Conservation (phyloP, 2,329 filamentous ascomycete species). For the Talaromyces piceae region DNA sequence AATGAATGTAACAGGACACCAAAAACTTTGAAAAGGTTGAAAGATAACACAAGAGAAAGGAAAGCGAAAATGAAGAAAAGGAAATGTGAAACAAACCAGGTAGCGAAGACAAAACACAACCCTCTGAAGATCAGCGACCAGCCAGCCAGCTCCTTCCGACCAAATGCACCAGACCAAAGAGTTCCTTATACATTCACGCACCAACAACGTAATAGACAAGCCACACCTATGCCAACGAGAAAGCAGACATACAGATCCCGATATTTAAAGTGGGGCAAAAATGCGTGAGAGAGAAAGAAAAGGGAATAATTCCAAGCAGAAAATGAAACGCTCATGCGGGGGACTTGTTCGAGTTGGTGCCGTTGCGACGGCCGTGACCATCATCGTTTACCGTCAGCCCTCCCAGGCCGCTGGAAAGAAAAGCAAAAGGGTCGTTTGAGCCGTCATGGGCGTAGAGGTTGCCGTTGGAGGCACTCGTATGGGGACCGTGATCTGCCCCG, state of each 20-base stretch:
- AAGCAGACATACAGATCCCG: slow-evolving; percentile 30
- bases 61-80: neutral
- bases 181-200: slow-evolving; percentile 36
- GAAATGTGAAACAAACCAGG: slow-evolving; percentile 1
- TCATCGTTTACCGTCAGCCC: slow-evolving; percentile 50
- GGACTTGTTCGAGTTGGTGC: slow-evolving; percentile 39
- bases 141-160: slow-evolving; percentile 38
- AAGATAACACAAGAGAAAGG: slow-evolving; percentile 4
- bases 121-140: slow-evolving; percentile 31
- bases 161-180: slow-evolving; percentile 38
- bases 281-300: slow-evolving; percentile 13
- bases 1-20: neutral
- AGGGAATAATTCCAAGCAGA: slow-evolving; percentile 5
- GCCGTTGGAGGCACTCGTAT: slow-evolving; percentile 68
- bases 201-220: slow-evolving; percentile 27
- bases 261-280: slow-evolving; percentile 20
- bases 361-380: slow-evolving; percentile 38
- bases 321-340: slow-evolving; percentile 22
- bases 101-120: slow-evolving; percentile 6
- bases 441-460: slow-evolving; percentile 55
- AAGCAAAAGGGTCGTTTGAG: slow-evolving; percentile 56
- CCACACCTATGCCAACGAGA: slow-evolving; percentile 31
- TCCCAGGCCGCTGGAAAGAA: slow-evolving; percentile 54
- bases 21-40: neutral
- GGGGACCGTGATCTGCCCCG: slow-evolving; percentile 72